Base-by-base conservation (phyloP, 1,139 yeast genomes). In the Blastobotrys indianensis region DNA sequence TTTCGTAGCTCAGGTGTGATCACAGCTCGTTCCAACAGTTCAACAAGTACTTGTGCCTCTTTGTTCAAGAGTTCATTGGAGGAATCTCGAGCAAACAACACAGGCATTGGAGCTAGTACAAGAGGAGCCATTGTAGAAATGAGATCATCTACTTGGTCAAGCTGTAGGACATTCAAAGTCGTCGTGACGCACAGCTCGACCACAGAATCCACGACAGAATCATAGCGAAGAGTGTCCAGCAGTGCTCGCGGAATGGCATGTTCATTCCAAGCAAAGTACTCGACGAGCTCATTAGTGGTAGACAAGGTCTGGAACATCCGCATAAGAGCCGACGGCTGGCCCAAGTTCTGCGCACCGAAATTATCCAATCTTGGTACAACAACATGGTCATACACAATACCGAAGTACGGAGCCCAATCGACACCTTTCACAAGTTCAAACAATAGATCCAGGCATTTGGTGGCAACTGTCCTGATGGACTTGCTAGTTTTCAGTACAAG, bases 301-400 rank as follows among this genome's bases (percentile, higher is more conserved):
- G 92, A 75, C 80, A 95, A 77, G 12, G 76, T 69, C 4, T 77
- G 66, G 55, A 90, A 76, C n/a, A 87, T 63, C 48, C 72, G 76
- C 76, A 90, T 69, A 42, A 90, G 64, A 0, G 95, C 77, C 0
- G 97, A 87, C 1, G 90, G 82, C 57, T 82, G 88, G 58, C 87
- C 94, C 39, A 85, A 69, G 60, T 90, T 90, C 57, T 85, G 95
- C 36, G 68, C 73, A 2, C 84, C 82, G 62, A 90, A 88, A 20
- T 74, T 70, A 1, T 55, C 67, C 56, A 92, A 69, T 57, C 94
- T 77, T 10, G 95, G 90, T 17, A 61, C 58, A n/a, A 92, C 68
- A 32, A 88, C 69, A 37, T 69, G 60, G 2, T 67, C 61, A 58
- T 76, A 82, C 9, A 92, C 74, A 2, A 68, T 56, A 3, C 71